These are phyloP conservation scores for Paraglomus brasilianum DNA, from an alignment of 192 early-diverging fungal species.

Conservation along the genomic window DNA sequence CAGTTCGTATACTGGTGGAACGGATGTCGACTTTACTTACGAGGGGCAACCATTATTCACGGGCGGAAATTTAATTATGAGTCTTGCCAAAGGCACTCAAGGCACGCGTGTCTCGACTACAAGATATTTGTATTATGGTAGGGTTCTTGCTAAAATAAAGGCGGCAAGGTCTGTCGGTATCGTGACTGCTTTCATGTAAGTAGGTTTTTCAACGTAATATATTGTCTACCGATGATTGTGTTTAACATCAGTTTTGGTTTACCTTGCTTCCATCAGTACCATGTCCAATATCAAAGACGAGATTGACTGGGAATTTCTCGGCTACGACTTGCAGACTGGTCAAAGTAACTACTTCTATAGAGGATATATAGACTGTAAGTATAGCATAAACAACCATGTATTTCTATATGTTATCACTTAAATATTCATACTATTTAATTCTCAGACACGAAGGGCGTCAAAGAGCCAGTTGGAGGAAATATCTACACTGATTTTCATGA, in stretches of 20 bases:
- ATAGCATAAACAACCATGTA: not conserved
- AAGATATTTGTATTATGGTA: not conserved
- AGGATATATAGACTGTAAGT: slow-evolving; percentile 17
- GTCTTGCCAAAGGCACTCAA: not conserved
- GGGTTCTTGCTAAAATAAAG: slow-evolving; percentile 5
- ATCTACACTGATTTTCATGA: slow-evolving; percentile 51
- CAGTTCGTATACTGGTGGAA: not conserved
- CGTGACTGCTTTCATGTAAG: slow-evolving; percentile 15
- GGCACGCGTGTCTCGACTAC: slow-evolving; percentile 12
- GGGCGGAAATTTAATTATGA: not conserved
- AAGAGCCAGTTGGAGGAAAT: slow-evolving; percentile 8
- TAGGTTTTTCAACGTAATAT: too few relatives aligned
- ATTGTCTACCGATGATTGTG: too few relatives aligned
- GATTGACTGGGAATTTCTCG: slow-evolving; percentile 65
- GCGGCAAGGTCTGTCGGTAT: not conserved
- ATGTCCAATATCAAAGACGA: slow-evolving; percentile 45
- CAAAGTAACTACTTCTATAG: slow-evolving; percentile 39
- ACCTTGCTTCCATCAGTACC: not conserved
- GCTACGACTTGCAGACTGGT: slow-evolving; percentile 47
- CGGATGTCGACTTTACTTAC: not conserved
- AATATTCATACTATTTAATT: not conserved
- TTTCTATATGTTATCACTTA: not conserved
- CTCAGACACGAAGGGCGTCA: not conserved
- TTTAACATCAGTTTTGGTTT: too few relatives aligned
- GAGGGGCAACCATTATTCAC: slow-evolving; percentile 9